These are phyloP conservation scores for Kandelia obovata DNA, from an alignment of 345 rosid genomes.

Conservation along the genomic window DNA sequence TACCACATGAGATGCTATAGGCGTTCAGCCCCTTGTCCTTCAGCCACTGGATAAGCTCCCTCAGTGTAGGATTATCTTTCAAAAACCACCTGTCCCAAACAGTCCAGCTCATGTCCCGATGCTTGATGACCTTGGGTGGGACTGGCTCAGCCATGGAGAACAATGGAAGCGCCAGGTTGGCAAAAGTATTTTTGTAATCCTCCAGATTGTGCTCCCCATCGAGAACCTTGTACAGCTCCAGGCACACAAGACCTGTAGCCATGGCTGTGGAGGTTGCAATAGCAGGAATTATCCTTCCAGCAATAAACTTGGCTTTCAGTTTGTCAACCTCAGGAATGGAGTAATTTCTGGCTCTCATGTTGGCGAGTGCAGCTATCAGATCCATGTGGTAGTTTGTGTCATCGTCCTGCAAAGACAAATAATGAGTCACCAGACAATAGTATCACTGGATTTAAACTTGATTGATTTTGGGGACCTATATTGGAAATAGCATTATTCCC, in stretches of 20 bases:
- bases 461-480: not conserved
- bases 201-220: constrained; percentile 71
- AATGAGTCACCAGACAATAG: not conserved
- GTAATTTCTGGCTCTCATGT: constrained; percentile 99
- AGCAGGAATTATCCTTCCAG: constrained; percentile 99
- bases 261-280: constrained; percentile 96
- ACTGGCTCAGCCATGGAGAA: constrained; percentile 98
- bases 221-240: constrained; percentile 92
- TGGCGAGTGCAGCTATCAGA: constrained; percentile 91
- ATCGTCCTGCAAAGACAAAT: constrained; percentile 62
- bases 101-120: constrained; percentile 86
- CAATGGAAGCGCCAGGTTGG: constrained; percentile 88
- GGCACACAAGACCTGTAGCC: constrained; percentile 97
- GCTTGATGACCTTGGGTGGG: constrained; percentile 81
- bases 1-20: constrained; percentile 91
- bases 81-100: constrained; percentile 97
- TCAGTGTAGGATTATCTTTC: constrained; percentile 61
- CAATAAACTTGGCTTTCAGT: constrained; percentile 95
- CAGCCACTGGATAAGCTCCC: constrained; percentile 78
- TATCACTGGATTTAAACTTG: no score
- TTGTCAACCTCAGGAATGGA: constrained; percentile 94
- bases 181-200: constrained; percentile 95
- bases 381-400: constrained; percentile 99
- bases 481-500: not conserved
- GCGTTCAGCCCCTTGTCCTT: constrained; percentile 71